Conservation (phyloP, 164 flowering plant species). For the Kingdonia uniflora region DNA sequence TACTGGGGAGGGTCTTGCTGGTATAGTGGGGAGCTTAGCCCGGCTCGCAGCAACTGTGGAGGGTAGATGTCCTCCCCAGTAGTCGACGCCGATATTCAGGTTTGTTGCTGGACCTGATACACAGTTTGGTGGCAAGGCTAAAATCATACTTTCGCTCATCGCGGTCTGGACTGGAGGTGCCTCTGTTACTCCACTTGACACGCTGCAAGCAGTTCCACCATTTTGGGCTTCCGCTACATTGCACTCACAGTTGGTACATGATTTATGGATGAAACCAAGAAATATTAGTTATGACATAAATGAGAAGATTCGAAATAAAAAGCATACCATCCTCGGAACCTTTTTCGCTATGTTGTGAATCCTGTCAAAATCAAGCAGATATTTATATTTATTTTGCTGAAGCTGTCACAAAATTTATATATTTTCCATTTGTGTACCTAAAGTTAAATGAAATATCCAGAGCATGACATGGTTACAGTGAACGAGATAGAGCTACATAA, state of each 20-base stretch:
- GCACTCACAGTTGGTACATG: not conserved
- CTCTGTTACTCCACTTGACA: constrained; percentile 13
- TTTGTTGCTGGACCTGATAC: constrained; percentile 23
- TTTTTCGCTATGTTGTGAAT: constrained; percentile 17
- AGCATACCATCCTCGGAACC: constrained; percentile 18
- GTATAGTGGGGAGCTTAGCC: constrained; percentile 16
- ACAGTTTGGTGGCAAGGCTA: constrained; percentile 18
- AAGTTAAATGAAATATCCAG: too few species aligned
- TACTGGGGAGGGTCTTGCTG: constrained; percentile 12
- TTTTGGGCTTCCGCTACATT: constrained; percentile 18
- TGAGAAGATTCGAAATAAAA: not conserved
- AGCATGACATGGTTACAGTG: too few species aligned
- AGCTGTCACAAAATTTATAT: too few species aligned
- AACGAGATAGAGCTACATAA: too few species aligned
- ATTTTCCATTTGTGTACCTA: too few species aligned
- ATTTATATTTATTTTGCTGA: too few species aligned
- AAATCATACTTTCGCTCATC: constrained; percentile 12
- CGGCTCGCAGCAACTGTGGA: constrained; percentile 12
- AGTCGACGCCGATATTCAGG: constrained; percentile 27
- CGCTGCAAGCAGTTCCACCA: constrained; percentile 13
- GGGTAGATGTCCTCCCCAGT: constrained; percentile 21
- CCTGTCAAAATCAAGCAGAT: constrained; percentile 15
- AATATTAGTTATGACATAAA: too few species aligned
- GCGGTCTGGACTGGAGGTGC: constrained; percentile 13
- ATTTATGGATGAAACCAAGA: not conserved